Conservation (phyloP, 2,329 filamentous ascomycete genomes). For the Colletotrichum sp. region DNA sequence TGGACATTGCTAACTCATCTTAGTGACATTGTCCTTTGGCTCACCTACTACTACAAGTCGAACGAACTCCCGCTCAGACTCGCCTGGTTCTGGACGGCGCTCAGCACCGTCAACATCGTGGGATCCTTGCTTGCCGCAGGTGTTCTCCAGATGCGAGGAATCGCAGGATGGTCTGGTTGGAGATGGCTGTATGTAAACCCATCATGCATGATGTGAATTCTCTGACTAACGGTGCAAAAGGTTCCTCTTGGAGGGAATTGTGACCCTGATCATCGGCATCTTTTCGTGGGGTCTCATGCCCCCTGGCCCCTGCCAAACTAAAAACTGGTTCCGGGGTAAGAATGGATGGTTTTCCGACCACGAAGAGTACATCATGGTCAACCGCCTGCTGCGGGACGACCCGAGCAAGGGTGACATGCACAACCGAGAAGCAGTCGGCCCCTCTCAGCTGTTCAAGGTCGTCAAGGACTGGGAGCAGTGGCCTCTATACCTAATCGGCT, state of each 20-base stretch:
- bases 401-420: slow-evolving; percentile 67
- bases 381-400: slow-evolving; percentile 64
- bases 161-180: slow-evolving; percentile 43
- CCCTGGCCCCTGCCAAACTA: slow-evolving; percentile 53
- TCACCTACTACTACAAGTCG: slow-evolving; percentile 37
- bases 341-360: slow-evolving; percentile 66
- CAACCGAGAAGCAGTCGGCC: slow-evolving; percentile 54
- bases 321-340: slow-evolving; percentile 61
- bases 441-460: slow-evolving; percentile 52
- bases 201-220: not conserved
- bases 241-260: slow-evolving; percentile 57
- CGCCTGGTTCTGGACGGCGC: slow-evolving; percentile 34
- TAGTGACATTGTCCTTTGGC: slow-evolving; percentile 33
- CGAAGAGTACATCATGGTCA: slow-evolving; percentile 68
- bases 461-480: slow-evolving; percentile 66
- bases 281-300: slow-evolving; percentile 52
- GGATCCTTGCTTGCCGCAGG: slow-evolving; percentile 54
- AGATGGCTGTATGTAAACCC: slow-evolving; percentile 38
- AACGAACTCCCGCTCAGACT: slow-evolving; percentile 33
- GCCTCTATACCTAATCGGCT: slow-evolving; percentile 59
- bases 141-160: slow-evolving; percentile 37
- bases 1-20: not conserved
- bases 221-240: not conserved
- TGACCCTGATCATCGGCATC: slow-evolving; percentile 45
- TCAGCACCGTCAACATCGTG: slow-evolving; percentile 28